Conservation (phyloP, 192 early-diverging fungal species). For the Thoreauomyces humboldtii region DNA sequence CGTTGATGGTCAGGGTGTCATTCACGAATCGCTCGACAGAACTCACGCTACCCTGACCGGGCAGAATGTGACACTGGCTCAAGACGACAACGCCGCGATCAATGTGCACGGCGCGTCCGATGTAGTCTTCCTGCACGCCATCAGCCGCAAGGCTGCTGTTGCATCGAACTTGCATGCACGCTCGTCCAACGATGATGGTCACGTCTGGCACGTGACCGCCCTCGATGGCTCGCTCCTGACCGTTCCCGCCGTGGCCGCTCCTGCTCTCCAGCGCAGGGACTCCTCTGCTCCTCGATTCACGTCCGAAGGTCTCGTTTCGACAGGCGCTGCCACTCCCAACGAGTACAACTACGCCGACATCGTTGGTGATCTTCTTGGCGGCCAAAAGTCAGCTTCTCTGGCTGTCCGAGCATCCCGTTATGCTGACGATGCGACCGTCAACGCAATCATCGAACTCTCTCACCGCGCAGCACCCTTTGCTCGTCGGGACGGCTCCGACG, state of each 20-base stretch:
- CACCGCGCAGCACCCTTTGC: no score
- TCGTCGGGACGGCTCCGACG: no score
- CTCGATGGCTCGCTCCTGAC: not conserved
- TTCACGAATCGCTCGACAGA: not conserved
- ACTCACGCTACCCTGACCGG: not conserved
- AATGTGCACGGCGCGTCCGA: slow-evolving; percentile 1
- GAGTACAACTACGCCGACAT: no score
- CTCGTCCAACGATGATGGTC: not conserved
- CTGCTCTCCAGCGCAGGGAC: not conserved
- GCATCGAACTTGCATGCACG: not conserved
- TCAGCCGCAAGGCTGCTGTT: not conserved
- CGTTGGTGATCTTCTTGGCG: no score
- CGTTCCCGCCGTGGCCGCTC: not conserved
- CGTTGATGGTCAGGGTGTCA: not conserved
- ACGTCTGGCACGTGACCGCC: not conserved
- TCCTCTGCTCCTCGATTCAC: no score
- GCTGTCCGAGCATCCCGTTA: no score
- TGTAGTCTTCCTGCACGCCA: not conserved
- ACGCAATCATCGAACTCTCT: no score
- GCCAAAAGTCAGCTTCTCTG: no score
- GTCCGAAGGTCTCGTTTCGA: no score
- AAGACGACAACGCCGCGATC: not conserved
- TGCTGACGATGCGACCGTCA: no score
- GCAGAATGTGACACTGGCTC: not conserved
- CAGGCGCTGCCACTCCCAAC: no score